Percentiles rank a stretch among this genome's conserved stretches.
Evolutionary conservation across 371 early-diverging fungal species (phyloP).

Genomic region (Cokeromyces recurvatus): DNA sequence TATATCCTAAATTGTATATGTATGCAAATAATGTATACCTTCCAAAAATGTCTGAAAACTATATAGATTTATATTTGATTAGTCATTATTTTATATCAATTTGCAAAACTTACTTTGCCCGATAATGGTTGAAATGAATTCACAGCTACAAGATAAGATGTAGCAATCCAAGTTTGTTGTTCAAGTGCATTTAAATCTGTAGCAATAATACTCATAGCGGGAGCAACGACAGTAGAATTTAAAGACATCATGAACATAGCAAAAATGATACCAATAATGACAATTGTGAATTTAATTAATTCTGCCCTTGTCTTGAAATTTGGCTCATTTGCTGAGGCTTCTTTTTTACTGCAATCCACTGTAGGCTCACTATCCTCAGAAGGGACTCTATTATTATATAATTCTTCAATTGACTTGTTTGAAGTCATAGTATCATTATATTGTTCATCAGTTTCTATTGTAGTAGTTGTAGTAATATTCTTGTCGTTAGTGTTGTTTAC

Average conservation of each 20-base stretch:
- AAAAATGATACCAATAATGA: conserved; percentile 25
- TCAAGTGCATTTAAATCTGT: conserved; percentile 39
- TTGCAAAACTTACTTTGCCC: conserved; percentile 44
- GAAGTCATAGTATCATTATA: no score
- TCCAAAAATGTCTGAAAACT: conserved; percentile 64
- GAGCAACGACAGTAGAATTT: conserved; percentile 74
- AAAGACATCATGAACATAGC: conserved; percentile 73
- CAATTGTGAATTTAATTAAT: background rate
- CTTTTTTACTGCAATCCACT: no score
- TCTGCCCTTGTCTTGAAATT: conserved; percentile 1
- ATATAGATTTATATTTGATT: background rate
- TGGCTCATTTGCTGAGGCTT: no score
- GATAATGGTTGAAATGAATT: conserved; percentile 51
- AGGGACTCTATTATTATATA: no score
- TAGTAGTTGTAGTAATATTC: no score
- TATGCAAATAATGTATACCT: no score
- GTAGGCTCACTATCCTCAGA: no score
- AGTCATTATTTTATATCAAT: background rate
- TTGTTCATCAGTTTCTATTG: no score
- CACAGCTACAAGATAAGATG: conserved; percentile 49
- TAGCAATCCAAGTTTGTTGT: conserved; percentile 23
- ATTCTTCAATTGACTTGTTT: no score
- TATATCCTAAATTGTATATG: no score
- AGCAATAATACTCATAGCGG: conserved; percentile 58
- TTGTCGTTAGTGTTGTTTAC: no score